Base-by-base conservation (phyloP, 306 rosid species). In the Datisca glomerata region DNA sequence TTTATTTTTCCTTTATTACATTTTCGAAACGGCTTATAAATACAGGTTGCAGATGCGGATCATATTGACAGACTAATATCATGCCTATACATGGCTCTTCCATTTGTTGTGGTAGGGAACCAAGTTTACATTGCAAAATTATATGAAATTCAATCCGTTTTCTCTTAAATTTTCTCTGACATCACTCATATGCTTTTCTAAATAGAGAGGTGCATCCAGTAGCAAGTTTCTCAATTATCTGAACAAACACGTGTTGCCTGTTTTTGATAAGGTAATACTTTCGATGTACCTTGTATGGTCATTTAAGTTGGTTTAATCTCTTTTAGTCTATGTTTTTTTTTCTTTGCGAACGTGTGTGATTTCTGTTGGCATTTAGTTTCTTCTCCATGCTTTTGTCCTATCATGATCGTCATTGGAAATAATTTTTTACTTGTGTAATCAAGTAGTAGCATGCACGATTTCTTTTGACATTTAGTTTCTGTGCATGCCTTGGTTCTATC, bases 41-140 rank as follows among this genome's bases (percentile, higher is more conserved):
- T 61, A 67, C 82, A 89, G 98, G 87, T 73, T 51, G 47, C 81
- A 35, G 98, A 91, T 67, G 92, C 72, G n/a, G 86, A 80, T 55
- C 96, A 84, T 60, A 84, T 78, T 41, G 96, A 84, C 60, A 75
- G 96, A 61, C 55, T 91, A 85, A 91, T 80, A 66, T 70, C 98
- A 28, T 91, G 96, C 63, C 80, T 91, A 51, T 78, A 72, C 60
- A 72, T 91, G 86, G 92, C 98, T 47, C 71, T 91, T 55, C 98
- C 98, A 57, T 56, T 91, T 75, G 91, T 91, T 23, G 81, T 75
- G 96, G 98, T 80, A 74, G 32, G 69, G 49, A 56, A 48, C 4
- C 12, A 41, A 12, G 4, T 35, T 36, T 20, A 21, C 21, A 24
- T 18, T 42, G 32, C 29, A 5, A 25, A 21, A 29, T 36, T 9